Percentiles rank a stretch among this genome's conserved stretches.
Evolutionary conservation across 2,329 filamentous ascomycete genomes (phyloP).

Genomic region (Penicillium sp.): DNA sequence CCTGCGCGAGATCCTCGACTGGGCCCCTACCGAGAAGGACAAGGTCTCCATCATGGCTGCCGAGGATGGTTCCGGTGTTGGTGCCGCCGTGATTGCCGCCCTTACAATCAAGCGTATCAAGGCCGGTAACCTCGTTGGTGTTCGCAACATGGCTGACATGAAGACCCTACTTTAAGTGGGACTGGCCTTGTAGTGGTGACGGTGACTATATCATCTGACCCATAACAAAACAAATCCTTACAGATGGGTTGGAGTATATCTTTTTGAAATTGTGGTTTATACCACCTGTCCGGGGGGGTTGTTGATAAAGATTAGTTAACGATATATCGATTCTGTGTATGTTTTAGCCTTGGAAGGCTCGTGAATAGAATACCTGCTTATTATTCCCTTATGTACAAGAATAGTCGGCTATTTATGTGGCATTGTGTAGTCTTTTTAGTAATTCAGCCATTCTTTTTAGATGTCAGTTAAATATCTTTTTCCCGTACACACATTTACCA

Average conservation of each 20-base stretch:
- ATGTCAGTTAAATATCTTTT: too few species aligned
- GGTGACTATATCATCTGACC: neutral
- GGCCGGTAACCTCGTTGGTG: conserved; percentile 58
- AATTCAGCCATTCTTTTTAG: too few species aligned
- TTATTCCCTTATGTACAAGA: neutral
- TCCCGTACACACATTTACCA: too few species aligned
- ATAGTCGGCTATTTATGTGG: too few species aligned
- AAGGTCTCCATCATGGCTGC: conserved; percentile 84
- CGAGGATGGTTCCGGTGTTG: conserved; percentile 96
- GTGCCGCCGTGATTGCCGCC: conserved; percentile 86
- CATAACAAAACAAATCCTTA: neutral
- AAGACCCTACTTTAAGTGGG: conserved; percentile 27
- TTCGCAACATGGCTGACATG: conserved; percentile 50
- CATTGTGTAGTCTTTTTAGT: too few species aligned
- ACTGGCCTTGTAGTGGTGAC: neutral
- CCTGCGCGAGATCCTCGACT: conserved; percentile 92
- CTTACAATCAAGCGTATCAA: conserved; percentile 63
- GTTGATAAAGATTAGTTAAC: neutral
- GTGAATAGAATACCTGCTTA: neutral
- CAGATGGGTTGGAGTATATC: neutral
- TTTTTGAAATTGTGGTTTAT: neutral
- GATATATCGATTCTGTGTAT: conserved; percentile 3
- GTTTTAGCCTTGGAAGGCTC: neutral
- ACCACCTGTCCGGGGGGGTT: neutral
- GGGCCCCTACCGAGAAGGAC: conserved; percentile 80